Evolutionary conservation across 2,329 filamentous ascomycete species (phyloP).

Genomic region (Aspergillus luchuensis): DNA sequence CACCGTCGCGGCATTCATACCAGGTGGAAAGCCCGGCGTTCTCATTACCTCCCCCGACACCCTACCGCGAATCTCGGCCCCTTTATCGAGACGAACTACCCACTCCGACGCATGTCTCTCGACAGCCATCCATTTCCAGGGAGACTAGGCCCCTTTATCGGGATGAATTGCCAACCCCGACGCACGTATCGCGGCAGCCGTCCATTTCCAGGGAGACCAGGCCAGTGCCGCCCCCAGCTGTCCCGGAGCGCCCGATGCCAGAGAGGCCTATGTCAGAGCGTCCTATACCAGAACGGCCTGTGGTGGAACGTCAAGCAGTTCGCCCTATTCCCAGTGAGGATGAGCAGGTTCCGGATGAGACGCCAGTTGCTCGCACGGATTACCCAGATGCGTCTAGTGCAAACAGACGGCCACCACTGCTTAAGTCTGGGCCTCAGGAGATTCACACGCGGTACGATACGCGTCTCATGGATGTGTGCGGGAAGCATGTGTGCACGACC

Average conservation of each 20-base stretch:
- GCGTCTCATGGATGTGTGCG: constrained; percentile 82
- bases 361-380: constrained; percentile 58
- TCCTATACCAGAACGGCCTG: constrained; percentile 23
- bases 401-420: constrained; percentile 78
- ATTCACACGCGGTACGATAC: constrained; percentile 86
- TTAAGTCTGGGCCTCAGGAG: constrained; percentile 71
- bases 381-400: constrained; percentile 84
- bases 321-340: constrained; percentile 55
- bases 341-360: constrained; percentile 50
- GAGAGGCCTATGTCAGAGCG: constrained; percentile 25
- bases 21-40: constrained; percentile 6
- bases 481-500: constrained; percentile 81
- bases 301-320: constrained; percentile 25
- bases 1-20: constrained; percentile 25
- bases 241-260: constrained; percentile 24
- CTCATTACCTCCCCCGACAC: constrained; percentile 10
- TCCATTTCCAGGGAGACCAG: constrained; percentile 33
- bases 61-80: constrained; percentile 18
- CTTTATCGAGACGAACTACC: constrained; percentile 21
- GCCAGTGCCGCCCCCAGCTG: constrained; percentile 20
- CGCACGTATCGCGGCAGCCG: constrained; percentile 28
- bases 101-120: constrained; percentile 23
- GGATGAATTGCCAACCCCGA: constrained; percentile 25
- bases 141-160: constrained; percentile 17
- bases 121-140: constrained; percentile 29